These are phyloP conservation scores for Ensete ventricosum DNA, from an alignment of 176 grass and related monocot species.

Conservation along the genomic window DNA sequence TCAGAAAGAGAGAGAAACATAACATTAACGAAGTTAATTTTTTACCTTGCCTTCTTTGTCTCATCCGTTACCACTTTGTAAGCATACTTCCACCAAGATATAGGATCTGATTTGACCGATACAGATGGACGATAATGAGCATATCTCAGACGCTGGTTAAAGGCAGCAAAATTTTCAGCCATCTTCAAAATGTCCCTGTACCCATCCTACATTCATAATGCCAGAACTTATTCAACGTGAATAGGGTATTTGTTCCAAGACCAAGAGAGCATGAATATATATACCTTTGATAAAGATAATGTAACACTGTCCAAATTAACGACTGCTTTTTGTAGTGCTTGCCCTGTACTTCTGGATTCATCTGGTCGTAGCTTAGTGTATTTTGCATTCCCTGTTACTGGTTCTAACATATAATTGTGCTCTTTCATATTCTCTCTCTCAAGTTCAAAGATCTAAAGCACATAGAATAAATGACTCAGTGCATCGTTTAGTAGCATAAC, in stretches of 20 bases:
- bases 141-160: constrained; percentile 83
- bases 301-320: constrained; percentile 95
- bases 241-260: background rate
- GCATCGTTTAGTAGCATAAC: background rate
- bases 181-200: constrained; percentile 93
- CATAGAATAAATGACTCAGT: constrained; percentile 16
- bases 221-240: background rate
- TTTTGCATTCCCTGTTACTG: constrained; percentile 83
- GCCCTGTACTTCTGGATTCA: constrained; percentile 69
- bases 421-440: constrained; percentile 24
- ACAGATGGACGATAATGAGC: constrained; percentile 78
- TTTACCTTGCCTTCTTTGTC: constrained; percentile 81
- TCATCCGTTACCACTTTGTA: constrained; percentile 74
- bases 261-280: constrained; percentile 7
- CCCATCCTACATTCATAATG: constrained; percentile 48
- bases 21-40: constrained; percentile 14
- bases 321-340: constrained; percentile 81
- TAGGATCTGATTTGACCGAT: constrained; percentile 66
- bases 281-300: constrained; percentile 82
- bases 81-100: constrained; percentile 86
- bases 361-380: constrained; percentile 71
- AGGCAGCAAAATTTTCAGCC: constrained; percentile 96
- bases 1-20: constrained; percentile 6
- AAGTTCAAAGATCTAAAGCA: constrained; percentile 41
- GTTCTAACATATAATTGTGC: constrained; percentile 71